A percentile compares a stretch with the other conserved stretches of the same genome.
These are phyloP conservation scores for Pythium oligandrum DNA, from an alignment of 352 stramenopile genomes.

Conservation along the genomic window DNA sequence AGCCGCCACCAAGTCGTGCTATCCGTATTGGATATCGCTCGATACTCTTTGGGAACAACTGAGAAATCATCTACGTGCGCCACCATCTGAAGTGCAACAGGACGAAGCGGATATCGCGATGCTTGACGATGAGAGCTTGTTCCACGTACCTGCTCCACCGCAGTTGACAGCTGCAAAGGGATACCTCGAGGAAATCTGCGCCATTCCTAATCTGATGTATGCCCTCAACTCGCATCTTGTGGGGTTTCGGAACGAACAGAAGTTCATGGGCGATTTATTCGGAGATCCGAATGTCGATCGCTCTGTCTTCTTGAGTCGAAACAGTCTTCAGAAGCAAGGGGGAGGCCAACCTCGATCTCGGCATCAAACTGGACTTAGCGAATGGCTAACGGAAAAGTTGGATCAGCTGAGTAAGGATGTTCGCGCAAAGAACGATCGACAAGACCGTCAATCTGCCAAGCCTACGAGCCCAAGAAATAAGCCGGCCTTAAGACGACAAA, in stretches of 20 bases:
- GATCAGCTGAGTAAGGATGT: not conserved
- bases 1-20: constrained; percentile 31
- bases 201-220: constrained; percentile 7
- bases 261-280: constrained; percentile 19
- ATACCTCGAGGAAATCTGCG: not conserved
- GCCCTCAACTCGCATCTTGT: constrained; percentile 15
- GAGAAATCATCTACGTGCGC: too few species aligned
- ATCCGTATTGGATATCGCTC: constrained; percentile 41
- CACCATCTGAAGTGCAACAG: too few species aligned
- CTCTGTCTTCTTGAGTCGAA: too few species aligned
- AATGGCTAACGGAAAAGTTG: not conserved
- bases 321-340: too few species aligned
- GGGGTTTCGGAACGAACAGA: constrained; percentile 31
- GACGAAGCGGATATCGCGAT: too few species aligned
- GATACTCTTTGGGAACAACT: constrained; percentile 12
- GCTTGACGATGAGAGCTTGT: too few species aligned
- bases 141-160: too few species aligned
- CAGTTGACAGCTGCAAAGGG: too few species aligned
- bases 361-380: not conserved
- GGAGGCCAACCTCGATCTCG: not conserved
- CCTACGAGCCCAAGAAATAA: too few species aligned
- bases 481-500: too few species aligned
- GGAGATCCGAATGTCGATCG: too few species aligned
- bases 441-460: too few species aligned
- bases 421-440: not conserved